Base-by-base conservation (phyloP, 2,329 filamentous ascomycete genomes). In the Phialocephala subalpina region DNA sequence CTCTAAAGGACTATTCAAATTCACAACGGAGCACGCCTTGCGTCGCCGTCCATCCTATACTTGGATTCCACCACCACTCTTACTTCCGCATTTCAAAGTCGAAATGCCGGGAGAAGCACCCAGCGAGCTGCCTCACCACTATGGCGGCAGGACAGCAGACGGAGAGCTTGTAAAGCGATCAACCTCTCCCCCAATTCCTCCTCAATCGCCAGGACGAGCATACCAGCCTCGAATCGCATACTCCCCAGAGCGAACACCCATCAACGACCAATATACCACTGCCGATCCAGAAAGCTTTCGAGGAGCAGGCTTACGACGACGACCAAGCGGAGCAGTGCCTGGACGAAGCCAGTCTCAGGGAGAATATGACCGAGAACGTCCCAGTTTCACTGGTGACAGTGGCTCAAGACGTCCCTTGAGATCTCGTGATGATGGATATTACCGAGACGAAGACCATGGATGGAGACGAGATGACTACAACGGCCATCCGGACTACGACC, bases 401-500 rank as follows among this genome's bases (percentile, higher is more conserved):
- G 58, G 60, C 29, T 68, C 60, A 20, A 61, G 66, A 59, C 52
- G 69, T 35, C 62, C 66, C 1, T 38, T 70, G 33, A 66, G 69
- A 55, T 64, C 66, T 18, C 60, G 65, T 40, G 71, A 73, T 18
- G 69, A 73, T n/a, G 62, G 55, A 6, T 73, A 62, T 36, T 68
- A 69, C 47, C 61, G 67, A 25, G 68, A 68, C 16, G 65, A 68
- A 7, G 66, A 67, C 1, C 64, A 55, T 52, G 55, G 55, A 20
- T 56, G 27, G 6, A 59, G 69, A 36, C 52, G 65, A 49, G 63
- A 71, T 16, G 66, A 70, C 14, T 49, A 49, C 45, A 22, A 22
- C 20, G 64, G 62, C n/a, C 71, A 75, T 36, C 73, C 72, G 4
- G 73, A 75, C 0, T 55, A 67, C 25, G 72, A 74, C 25, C 65